Evolutionary conservation across 345 rosid species (phyloP).

Genomic region (Excoecaria agallocha): DNA sequence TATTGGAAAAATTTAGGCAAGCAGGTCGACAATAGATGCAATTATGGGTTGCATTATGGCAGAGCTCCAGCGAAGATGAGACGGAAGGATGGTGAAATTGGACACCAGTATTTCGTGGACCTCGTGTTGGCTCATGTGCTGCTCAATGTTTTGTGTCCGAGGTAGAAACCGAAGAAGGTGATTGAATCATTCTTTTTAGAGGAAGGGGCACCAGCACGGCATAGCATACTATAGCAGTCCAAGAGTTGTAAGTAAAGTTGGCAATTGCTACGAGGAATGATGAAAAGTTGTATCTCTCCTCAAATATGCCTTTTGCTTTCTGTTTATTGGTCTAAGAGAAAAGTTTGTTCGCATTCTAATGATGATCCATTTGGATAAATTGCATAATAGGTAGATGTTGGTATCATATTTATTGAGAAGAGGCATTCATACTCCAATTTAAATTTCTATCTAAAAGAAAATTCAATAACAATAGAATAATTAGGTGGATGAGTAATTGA

Average conservation of each 20-base stretch:
- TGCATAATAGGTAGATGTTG: background rate
- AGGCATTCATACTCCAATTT: no score
- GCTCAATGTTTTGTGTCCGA: slow-evolving; percentile 64
- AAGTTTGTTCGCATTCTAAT: background rate
- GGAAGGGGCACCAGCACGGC: background rate
- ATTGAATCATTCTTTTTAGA: background rate
- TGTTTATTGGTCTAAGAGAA: background rate
- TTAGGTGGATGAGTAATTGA: no score
- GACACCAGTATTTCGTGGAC: slow-evolving; percentile 98
- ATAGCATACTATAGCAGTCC: no score
- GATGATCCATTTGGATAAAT: background rate
- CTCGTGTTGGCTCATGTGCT: slow-evolving; percentile 86
- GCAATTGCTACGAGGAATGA: background rate
- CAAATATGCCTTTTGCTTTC: background rate
- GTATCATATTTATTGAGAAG: background rate
- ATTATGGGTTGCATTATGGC: slow-evolving; percentile 91
- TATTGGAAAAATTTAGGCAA: slow-evolving; percentile 61
- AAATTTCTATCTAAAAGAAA: no score
- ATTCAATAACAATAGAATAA: no score
- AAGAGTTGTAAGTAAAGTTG: slow-evolving; percentile 2
- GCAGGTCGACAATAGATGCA: slow-evolving; percentile 78
- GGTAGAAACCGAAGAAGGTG: slow-evolving; percentile 20
- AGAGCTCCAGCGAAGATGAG: slow-evolving; percentile 73
- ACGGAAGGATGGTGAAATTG: slow-evolving; percentile 92
- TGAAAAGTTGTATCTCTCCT: background rate